Percentiles rank a stretch among this genome's conserved stretches.
These are phyloP conservation scores for Forsythia suspensa DNA, from an alignment of 257 asterid species.

Conservation along the genomic window DNA sequence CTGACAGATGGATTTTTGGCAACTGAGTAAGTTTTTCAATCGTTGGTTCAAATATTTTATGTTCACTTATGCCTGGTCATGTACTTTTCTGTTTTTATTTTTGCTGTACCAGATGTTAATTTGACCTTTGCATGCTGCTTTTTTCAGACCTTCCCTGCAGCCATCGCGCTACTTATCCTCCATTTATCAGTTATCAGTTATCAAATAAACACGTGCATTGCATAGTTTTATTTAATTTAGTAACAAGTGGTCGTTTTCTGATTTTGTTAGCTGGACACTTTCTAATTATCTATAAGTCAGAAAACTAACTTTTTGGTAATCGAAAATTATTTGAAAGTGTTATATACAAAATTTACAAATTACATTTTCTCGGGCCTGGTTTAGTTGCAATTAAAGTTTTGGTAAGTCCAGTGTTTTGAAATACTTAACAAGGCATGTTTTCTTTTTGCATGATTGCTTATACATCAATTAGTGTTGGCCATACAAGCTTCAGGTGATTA, in stretches of 20 bases:
- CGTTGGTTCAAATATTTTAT: constrained; percentile 10
- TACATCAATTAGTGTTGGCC: not conserved
- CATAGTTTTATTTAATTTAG: not conserved
- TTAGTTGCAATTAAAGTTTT: not conserved
- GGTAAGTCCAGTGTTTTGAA: not conserved
- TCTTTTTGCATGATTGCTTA: not conserved
- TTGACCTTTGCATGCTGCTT: constrained; percentile 6
- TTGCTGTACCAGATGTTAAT: not conserved
- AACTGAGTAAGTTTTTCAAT: constrained; percentile 63
- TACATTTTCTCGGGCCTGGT: not conserved
- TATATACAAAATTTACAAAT: not conserved
- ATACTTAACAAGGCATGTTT: not conserved
- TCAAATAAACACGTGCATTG: not conserved
- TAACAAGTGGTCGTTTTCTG: no score
- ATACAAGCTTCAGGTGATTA: not conserved
- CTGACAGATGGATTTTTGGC: constrained; percentile 94
- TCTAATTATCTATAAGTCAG: not conserved
- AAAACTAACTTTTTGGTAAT: not conserved
- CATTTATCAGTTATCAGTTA: not conserved
- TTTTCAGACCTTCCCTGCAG: not conserved
- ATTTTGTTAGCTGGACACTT: no score
- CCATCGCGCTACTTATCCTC: not conserved
- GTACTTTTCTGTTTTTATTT: not conserved
- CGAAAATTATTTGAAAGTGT: not conserved
- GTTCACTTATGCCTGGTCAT: not conserved